These are phyloP conservation scores for Lactifluus pinguis DNA, from an alignment of 768 basidiomycete species.

Conservation along the genomic window DNA sequence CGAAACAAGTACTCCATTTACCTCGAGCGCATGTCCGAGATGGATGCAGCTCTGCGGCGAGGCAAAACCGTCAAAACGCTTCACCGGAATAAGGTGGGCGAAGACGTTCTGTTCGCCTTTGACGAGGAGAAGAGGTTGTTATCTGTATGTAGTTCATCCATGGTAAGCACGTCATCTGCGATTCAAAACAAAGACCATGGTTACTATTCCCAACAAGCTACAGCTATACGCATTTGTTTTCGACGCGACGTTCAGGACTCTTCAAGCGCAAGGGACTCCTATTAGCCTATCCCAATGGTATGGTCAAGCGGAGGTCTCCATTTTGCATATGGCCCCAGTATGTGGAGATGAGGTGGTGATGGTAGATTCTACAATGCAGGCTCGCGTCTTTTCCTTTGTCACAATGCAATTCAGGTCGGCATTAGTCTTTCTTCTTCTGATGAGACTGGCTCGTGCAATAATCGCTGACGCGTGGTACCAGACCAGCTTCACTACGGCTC, in stretches of 20 bases:
- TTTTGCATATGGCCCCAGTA: conserved; percentile 35
- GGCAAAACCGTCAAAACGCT: conserved; percentile 19
- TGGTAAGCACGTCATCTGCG: conserved; percentile 25
- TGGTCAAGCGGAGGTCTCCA: conserved; percentile 14
- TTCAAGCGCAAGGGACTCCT: conserved; percentile 34
- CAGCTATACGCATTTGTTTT: conserved; percentile 38
- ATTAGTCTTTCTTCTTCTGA: neutral
- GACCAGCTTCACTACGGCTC: conserved; percentile 38
- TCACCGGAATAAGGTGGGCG: conserved; percentile 39
- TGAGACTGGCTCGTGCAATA: neutral
- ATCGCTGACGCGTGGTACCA: conserved; percentile 17
- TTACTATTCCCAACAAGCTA: conserved; percentile 16
- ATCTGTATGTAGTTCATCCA: conserved; percentile 36
- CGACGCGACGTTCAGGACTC: conserved; percentile 34
- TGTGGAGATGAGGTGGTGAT: conserved; percentile 41
- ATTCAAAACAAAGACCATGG: too few relatives aligned
- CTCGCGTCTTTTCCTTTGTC: conserved; percentile 44
- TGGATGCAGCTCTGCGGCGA: neutral
- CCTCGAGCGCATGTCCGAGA: neutral
- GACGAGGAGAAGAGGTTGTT: conserved; percentile 46
- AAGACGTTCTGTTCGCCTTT: conserved; percentile 36
- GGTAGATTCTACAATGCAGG: conserved; percentile 35
- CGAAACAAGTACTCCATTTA: neutral
- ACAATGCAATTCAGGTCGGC: conserved; percentile 45
- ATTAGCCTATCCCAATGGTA: conserved; percentile 40